Percentiles rank a stretch among this genome's conserved stretches.
phyloP scores from a whole-genome alignment of 257 asterid species.

The Jacaranda copaia region DNA sequence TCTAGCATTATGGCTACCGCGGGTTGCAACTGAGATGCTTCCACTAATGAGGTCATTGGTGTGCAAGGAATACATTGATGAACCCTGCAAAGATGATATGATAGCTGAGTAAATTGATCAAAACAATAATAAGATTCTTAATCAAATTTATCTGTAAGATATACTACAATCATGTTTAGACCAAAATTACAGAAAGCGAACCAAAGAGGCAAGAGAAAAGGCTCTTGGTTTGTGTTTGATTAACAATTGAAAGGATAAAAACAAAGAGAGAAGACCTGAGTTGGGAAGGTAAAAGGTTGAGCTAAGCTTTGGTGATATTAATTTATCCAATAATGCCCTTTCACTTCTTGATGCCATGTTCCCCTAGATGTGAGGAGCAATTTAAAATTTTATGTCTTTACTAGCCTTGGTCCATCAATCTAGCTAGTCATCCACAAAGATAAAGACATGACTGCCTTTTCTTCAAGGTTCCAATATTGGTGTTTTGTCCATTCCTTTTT shows the following conservation, averaged over 20 bases:
- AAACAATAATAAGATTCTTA: conserved; percentile 11
- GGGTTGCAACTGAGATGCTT: conserved; percentile 33
- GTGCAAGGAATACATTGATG: conserved; percentile 45
- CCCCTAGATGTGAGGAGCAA: background rate
- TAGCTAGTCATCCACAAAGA: conserved; percentile 19
- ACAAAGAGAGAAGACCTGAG: conserved; percentile 18
- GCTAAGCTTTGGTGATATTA: conserved; percentile 1
- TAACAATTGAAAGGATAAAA: conserved; percentile 6
- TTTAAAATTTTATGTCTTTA: background rate
- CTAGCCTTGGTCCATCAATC: background rate
- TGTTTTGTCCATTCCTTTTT: background rate
- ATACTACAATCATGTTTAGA: background rate
- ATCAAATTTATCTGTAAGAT: background rate
- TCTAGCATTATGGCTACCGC: conserved; percentile 68
- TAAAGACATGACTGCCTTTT: background rate
- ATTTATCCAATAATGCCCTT: background rate
- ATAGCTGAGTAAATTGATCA: background rate
- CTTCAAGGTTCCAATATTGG: background rate
- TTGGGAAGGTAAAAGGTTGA: background rate
- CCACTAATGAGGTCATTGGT: conserved; percentile 42
- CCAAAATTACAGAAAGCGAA: background rate
- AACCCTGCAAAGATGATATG: conserved; percentile 59
- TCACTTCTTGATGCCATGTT: background rate
- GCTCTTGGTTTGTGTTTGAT: conserved; percentile 4
- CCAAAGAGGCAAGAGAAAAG: background rate